Percentiles rank a stretch among this genome's conserved stretches.
phyloP scores from a whole-genome alignment of 306 rosid species.

The Calophaca sinica region DNA sequence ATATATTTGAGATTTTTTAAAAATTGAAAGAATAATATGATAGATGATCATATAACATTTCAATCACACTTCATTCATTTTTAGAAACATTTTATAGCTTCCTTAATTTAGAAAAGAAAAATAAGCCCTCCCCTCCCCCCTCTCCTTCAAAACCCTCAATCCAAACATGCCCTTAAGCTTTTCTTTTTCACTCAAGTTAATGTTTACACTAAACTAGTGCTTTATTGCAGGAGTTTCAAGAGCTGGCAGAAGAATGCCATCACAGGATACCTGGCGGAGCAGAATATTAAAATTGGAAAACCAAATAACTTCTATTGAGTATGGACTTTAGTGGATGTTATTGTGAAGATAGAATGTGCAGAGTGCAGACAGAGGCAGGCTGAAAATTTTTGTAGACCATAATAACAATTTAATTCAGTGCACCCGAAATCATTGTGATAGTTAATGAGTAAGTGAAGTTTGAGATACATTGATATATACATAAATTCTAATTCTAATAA shows the following conservation, averaged over 20 bases:
- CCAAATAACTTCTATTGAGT: conserved; percentile 70
- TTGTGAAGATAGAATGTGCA: conserved; percentile 22
- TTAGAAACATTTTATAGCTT: too few species aligned
- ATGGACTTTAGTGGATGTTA: conserved; percentile 42
- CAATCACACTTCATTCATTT: too few species aligned
- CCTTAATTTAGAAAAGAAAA: too few species aligned
- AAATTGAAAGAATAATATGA: too few species aligned
- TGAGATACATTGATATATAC: conserved; percentile 19
- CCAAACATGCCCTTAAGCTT: too few species aligned
- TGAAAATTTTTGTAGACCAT: conserved; percentile 20
- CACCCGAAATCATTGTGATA: conserved; percentile 18
- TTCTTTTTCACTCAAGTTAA: conserved; percentile 32
- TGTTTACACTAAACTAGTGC: not conserved
- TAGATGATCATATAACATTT: too few species aligned
- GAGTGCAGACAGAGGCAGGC: conserved; percentile 4
- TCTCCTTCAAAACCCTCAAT: too few species aligned
- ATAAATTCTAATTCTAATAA: conserved; percentile 21
- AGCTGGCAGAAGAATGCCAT: conserved; percentile 97
- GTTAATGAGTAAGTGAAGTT: conserved; percentile 1
- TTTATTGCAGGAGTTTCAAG: conserved; percentile 84
- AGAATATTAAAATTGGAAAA: conserved; percentile 73
- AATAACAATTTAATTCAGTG: conserved; percentile 25
- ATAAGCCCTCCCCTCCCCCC: too few species aligned
- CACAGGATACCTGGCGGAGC: conserved; percentile 66
- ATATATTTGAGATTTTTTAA: too few species aligned